These are phyloP conservation scores for Fusarium sp. DNA, from an alignment of 2,329 filamentous ascomycete genomes.

Conservation along the genomic window DNA sequence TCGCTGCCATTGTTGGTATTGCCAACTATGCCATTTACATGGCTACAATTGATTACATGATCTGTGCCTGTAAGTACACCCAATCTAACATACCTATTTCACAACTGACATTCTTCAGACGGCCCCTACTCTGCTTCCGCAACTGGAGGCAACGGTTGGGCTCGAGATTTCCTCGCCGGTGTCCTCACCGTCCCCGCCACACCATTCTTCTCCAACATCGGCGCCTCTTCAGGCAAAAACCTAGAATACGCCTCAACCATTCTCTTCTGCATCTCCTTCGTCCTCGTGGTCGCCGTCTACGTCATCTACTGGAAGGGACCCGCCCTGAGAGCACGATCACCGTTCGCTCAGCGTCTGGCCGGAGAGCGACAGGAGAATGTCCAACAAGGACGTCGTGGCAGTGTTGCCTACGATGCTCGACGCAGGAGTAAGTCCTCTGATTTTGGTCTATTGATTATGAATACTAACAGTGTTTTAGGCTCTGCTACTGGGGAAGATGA, in stretches of 20 bases:
- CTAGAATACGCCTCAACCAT: constrained; percentile 73
- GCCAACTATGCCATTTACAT: constrained; percentile 82
- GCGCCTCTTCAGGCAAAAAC: constrained; percentile 59
- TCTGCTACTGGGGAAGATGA: constrained; percentile 34
- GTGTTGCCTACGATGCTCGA: constrained; percentile 42
- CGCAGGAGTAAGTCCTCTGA: constrained; percentile 48
- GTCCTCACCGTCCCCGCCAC: constrained; percentile 76
- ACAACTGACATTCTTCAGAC: constrained; percentile 22
- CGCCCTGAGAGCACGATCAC: constrained; percentile 68
- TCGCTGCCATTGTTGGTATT: constrained; percentile 74
- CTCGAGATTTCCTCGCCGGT: constrained; percentile 79
- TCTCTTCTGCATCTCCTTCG: constrained; percentile 70
- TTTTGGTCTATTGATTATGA: accelerated
- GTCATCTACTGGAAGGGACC: constrained; percentile 76
- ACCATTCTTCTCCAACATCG: constrained; percentile 73
- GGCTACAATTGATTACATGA: constrained; percentile 82
- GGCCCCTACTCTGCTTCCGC: constrained; percentile 80
- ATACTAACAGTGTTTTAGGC: constrained; percentile 37
- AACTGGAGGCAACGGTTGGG: constrained; percentile 81
- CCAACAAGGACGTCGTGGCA: constrained; percentile 49
- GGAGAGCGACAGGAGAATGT: constrained; percentile 53
- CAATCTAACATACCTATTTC: accelerated
- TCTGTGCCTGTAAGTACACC: constrained; percentile 41
- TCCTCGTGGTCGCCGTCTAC: constrained; percentile 74
- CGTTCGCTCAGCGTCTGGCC: constrained; percentile 74